Percentiles rank a stretch among this genome's conserved stretches.
Evolutionary conservation across 2,329 filamentous ascomycete genomes (phyloP).

Genomic region (Aspergillus fischeri): DNA sequence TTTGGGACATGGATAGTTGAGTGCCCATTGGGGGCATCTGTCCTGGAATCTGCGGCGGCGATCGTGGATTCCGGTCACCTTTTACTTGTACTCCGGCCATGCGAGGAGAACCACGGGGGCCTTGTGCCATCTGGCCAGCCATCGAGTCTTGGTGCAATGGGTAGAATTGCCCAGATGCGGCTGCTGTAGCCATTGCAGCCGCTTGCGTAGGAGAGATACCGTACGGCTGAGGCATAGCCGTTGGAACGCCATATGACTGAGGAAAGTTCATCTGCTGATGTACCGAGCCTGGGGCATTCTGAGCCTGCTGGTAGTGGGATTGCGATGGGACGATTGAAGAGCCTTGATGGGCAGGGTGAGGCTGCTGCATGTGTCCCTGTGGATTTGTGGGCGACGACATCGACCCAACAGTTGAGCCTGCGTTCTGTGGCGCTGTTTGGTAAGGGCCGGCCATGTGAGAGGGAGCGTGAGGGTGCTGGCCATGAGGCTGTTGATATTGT

Average conservation of each 20-base stretch:
- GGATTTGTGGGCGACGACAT: conserved; percentile 72
- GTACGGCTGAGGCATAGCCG: conserved; percentile 69
- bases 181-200: conserved; percentile 89
- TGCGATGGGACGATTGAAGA: conserved; percentile 79
- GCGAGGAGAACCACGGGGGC: conserved; percentile 66
- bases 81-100: conserved; percentile 67
- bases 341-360: conserved; percentile 60
- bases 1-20: conserved; percentile 50
- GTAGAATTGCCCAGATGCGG: conserved; percentile 79
- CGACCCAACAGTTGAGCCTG: conserved; percentile 42
- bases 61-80: conserved; percentile 70
- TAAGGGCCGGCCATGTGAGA: conserved; percentile 59
- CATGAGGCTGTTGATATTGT: conserved; percentile 62
- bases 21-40: conserved; percentile 49
- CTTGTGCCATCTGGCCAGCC: conserved; percentile 55
- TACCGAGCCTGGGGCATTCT: conserved; percentile 56
- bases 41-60: conserved; percentile 66
- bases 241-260: conserved; percentile 68
- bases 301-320: conserved; percentile 61
- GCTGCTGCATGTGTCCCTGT: conserved; percentile 60
- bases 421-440: conserved; percentile 54
- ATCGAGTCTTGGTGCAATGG: conserved; percentile 69
- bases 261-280: conserved; percentile 76
- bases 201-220: conserved; percentile 79
- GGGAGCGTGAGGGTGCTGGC: conserved; percentile 59